Percentiles rank a stretch among this genome's conserved stretches.
These are phyloP conservation scores for Sonneratia alba DNA, from an alignment of 345 rosid genomes.

Conservation along the genomic window DNA sequence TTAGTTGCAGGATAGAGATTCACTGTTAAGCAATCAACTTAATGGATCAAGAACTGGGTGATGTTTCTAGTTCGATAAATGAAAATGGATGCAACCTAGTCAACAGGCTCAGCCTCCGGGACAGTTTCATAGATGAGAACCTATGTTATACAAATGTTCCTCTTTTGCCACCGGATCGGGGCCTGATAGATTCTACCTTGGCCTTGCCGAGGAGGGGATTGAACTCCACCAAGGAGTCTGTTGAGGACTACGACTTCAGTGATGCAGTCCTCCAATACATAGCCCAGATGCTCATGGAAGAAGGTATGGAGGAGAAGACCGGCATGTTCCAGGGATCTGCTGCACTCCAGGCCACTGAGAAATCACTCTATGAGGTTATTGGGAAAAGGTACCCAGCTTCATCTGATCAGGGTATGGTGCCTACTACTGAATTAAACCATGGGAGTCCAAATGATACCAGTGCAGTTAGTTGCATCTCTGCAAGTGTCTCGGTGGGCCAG, in stretches of 20 bases:
- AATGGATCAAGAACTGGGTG: neutral
- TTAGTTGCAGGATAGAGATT: neutral
- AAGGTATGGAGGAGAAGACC: slow-evolving; percentile 49
- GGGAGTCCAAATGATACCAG: slow-evolving; percentile 12
- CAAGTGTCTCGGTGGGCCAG: slow-evolving; percentile 14
- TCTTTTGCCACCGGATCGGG: neutral
- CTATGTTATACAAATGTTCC: neutral
- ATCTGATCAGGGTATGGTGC: neutral
- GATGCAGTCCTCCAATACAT: slow-evolving; percentile 51
- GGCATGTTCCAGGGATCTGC: slow-evolving; percentile 56
- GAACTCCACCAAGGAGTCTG: slow-evolving; percentile 15
- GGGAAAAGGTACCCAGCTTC: slow-evolving; percentile 44
- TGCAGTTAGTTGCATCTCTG: slow-evolving; percentile 8
- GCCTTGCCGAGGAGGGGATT: slow-evolving; percentile 4
- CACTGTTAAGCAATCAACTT: neutral
- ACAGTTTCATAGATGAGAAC: neutral
- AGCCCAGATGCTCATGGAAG: slow-evolving; percentile 56
- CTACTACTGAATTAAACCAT: slow-evolving; percentile 9
- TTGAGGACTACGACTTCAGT: slow-evolving; percentile 48
- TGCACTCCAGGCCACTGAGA: slow-evolving; percentile 59
- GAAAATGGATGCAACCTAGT: neutral
- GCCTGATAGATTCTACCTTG: neutral
- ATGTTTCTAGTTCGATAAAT: neutral
- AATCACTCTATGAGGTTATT: slow-evolving; percentile 49
- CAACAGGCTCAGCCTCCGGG: slow-evolving; percentile 3